phyloP scores from a whole-genome alignment of 1,284 basidiomycete genomes.

The Sporisorium reilianum region DNA sequence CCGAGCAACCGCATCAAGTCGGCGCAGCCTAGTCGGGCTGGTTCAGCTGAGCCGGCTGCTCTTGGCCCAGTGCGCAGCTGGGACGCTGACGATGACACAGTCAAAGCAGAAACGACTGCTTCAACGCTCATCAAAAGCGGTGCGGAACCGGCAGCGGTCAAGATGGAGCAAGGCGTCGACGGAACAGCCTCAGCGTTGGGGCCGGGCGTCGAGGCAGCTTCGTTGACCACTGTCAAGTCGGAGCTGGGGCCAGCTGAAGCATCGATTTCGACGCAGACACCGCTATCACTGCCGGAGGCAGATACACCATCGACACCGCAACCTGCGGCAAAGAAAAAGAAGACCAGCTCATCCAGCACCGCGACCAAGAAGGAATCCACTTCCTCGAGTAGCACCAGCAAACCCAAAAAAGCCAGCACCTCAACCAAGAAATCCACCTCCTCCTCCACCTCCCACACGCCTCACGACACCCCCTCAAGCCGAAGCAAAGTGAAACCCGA shows the following conservation, averaged over 20 bases:
- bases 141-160: not conserved
- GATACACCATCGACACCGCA: not conserved
- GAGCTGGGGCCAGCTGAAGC: not conserved
- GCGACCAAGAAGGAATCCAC: slow-evolving; percentile 16
- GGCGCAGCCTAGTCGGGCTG: slow-evolving; percentile 5
- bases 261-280: not conserved
- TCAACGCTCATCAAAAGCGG: too few species aligned
- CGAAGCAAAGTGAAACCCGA: slow-evolving; percentile 16
- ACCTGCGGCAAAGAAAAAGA: slow-evolving; percentile 32
- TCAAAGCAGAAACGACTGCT: not conserved
- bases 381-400: slow-evolving; percentile 11
- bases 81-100: not conserved
- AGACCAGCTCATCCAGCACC: slow-evolving; percentile 5
- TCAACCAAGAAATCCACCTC: slow-evolving; percentile 21
- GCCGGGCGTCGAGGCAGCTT: not conserved
- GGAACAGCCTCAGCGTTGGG: not conserved
- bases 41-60: slow-evolving; percentile 6
- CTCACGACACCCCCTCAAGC: slow-evolving; percentile 4
- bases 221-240: slow-evolving; percentile 3
- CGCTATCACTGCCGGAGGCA: not conserved
- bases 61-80: not conserved
- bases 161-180: slow-evolving; percentile 5
- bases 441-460: too few species aligned
- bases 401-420: slow-evolving; percentile 13
- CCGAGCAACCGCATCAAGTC: slow-evolving; percentile 34